Evolutionary conservation across 192 early-diverging fungal species (phyloP), one percentile per base, ranked within the genome.

Genomic region (Thamnidium elegans): DNA sequence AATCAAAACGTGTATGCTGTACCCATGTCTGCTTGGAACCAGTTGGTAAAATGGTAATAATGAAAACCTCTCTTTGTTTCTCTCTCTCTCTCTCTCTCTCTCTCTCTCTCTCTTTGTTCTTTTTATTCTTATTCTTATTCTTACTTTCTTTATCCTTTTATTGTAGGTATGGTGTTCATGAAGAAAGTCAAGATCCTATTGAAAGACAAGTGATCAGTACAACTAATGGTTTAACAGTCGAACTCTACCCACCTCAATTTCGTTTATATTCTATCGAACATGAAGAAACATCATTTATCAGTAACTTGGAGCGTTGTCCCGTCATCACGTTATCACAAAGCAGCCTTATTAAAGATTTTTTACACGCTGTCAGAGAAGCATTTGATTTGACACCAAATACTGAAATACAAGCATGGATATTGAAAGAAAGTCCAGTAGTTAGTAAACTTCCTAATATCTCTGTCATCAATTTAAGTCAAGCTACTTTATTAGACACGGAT

Each of bases 21-120:
- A 8, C 79, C 86, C 20, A 66, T 76, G 30, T 52, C 59, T 42
- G 84, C 70, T 19, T 87, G 84, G 84, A 62, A 65, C 8, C 69
- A 59, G 45, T 67, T 87, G 19, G 64, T 76, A 4, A 50, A 63
- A 14, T 78, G 81, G 75, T 87, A 78, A 58, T 3, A 55, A 58
- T 15, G 11, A 59, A 59, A 7, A n/a, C n/a, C n/a, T n/a, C n/a
- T n/a, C n/a, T n/a, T n/a, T n/a, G n/a, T n/a, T n/a, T n/a, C 47
- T 14, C 19, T 44, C 32, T 31, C 17, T 54, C 9, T 30, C 19
- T 70, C 47, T 47, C 63, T 48, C n/a, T n/a, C 47, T 14, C 19
- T 44, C 32, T 31, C 17, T 54, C 9, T 30, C 19, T 70, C 47
- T 47, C 63, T 48, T 66, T 66, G 26, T 59, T 73, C 11, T 71